Evolutionary conservation across 345 rosid genomes (phyloP).

Genomic region (Corymbia maculata): DNA sequence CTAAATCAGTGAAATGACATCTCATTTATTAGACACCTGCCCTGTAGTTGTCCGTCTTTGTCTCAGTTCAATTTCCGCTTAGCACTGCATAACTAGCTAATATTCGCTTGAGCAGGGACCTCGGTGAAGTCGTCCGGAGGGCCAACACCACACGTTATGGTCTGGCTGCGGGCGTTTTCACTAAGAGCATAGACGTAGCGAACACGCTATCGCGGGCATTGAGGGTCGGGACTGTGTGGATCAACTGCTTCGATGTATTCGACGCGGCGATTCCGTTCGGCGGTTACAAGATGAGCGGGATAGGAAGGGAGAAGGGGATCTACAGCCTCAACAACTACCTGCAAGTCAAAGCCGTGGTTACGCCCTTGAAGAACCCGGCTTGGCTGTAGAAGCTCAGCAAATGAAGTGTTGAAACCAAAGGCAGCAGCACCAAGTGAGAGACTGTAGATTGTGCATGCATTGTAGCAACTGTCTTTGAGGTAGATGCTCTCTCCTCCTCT

Average conservation of each 20-base stretch:
- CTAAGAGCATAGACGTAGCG: conserved; percentile 56
- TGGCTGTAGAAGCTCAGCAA: conserved; percentile 44
- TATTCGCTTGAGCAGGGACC: conserved; percentile 31
- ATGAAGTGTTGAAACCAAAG: neutral
- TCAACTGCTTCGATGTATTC: conserved; percentile 80
- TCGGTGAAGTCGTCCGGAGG: conserved; percentile 61
- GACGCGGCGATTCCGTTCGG: conserved; percentile 96
- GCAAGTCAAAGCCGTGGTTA: conserved; percentile 94
- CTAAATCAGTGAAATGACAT: neutral
- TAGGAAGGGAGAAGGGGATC: conserved; percentile 89
- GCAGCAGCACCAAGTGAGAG: neutral
- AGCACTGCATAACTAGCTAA: neutral
- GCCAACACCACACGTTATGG: conserved; percentile 65
- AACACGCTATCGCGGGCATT: conserved; percentile 66
- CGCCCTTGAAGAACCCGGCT: conserved; percentile 66
- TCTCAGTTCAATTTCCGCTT: neutral
- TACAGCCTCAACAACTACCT: conserved; percentile 81
- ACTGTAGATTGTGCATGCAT: neutral
- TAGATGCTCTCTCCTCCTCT: neutral
- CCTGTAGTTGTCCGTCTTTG: neutral
- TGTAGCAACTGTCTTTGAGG: neutral
- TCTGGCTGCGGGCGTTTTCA: conserved; percentile 90
- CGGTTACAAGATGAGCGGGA: conserved; percentile 97
- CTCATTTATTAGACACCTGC: neutral
- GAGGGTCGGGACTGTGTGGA: conserved; percentile 80